Percentiles rank a stretch among this genome's conserved stretches.
These are phyloP conservation scores for Chlamydomonas sp. DNA, from an alignment of 139 green algal species.

Conservation along the genomic window DNA sequence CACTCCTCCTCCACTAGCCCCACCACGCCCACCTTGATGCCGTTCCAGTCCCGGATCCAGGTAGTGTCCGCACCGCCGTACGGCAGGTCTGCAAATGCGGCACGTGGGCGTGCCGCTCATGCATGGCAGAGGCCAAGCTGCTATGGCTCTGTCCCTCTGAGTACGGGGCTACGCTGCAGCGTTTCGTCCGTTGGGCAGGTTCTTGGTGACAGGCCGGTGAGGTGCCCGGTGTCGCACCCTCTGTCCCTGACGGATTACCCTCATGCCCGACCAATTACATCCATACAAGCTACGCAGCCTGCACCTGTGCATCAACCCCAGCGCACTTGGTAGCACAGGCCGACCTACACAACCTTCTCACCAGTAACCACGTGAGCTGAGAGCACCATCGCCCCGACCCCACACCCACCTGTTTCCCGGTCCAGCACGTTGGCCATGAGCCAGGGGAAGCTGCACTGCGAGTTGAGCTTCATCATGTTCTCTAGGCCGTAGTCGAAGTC, in stretches of 20 bases:
- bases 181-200: no score
- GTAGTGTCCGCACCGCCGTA: conserved; percentile 26
- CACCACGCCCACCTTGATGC: conserved; percentile 65
- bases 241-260: no score
- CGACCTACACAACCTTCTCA: neutral
- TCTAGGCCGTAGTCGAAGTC: conserved; percentile 69
- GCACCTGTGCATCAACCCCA: neutral
- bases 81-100: conserved; percentile 16
- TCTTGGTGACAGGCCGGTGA: no score
- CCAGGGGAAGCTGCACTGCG: conserved; percentile 79
- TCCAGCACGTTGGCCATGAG: conserved; percentile 84
- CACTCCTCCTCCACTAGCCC: conserved; percentile 84
- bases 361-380: neutral
- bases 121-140: no score
- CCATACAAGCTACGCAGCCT: no score
- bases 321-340: neutral
- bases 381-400: neutral
- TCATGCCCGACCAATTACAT: no score
- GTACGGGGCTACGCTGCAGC: no score
- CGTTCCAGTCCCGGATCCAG: conserved; percentile 45
- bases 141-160: no score
- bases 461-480: conserved; percentile 61
- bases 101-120: neutral
- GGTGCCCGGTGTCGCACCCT: no score
- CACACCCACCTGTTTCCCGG: conserved; percentile 48